Percentiles rank a stretch among this genome's conserved stretches.
Evolutionary conservation across 1,284 basidiomycete genomes (phyloP).

Genomic region (Cutaneotrichosporon sp.): DNA sequence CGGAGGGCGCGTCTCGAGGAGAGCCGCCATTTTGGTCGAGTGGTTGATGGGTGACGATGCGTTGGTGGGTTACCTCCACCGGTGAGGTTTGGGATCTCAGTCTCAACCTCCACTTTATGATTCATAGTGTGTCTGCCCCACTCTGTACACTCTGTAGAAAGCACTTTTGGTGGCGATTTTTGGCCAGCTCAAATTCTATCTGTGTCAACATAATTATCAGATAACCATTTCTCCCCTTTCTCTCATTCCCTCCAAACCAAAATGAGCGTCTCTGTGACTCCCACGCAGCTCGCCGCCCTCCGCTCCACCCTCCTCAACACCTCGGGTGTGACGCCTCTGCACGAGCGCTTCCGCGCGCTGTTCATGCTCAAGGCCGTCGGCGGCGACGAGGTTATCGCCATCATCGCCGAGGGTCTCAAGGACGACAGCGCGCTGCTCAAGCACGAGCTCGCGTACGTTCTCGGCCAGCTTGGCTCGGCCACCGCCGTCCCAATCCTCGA

Average conservation of each 20-base stretch:
- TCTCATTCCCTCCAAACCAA: constrained; percentile 13
- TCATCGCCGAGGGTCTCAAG: constrained; percentile 81
- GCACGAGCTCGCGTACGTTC: constrained; percentile 95
- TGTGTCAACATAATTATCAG: constrained; percentile 8
- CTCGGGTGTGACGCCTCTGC: constrained; percentile 70
- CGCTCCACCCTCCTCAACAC: constrained; percentile 68
- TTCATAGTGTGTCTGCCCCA: not conserved
- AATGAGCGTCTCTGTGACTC: constrained; percentile 46
- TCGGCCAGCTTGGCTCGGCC: constrained; percentile 81
- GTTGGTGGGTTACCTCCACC: not conserved
- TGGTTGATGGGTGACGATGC: not conserved
- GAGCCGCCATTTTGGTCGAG: not conserved
- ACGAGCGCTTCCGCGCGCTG: constrained; percentile 85
- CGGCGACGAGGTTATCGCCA: constrained; percentile 70
- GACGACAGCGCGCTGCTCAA: constrained; percentile 90
- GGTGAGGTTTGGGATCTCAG: too few species aligned
- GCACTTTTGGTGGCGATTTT: too few species aligned
- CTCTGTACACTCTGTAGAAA: too few species aligned
- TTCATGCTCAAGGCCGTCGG: constrained; percentile 88
- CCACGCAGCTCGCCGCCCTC: constrained; percentile 44
- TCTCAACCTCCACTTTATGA: too few species aligned
- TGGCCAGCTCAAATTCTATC: not conserved
- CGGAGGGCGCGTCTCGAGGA: constrained; percentile 30
- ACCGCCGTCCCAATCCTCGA: constrained; percentile 78
- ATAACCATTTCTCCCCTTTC: constrained; percentile 1